Percentiles rank a stretch among this genome's conserved stretches.
Conservation (phyloP, 805 yeast species). For the Scheffersomyces amazonensis region DNA sequence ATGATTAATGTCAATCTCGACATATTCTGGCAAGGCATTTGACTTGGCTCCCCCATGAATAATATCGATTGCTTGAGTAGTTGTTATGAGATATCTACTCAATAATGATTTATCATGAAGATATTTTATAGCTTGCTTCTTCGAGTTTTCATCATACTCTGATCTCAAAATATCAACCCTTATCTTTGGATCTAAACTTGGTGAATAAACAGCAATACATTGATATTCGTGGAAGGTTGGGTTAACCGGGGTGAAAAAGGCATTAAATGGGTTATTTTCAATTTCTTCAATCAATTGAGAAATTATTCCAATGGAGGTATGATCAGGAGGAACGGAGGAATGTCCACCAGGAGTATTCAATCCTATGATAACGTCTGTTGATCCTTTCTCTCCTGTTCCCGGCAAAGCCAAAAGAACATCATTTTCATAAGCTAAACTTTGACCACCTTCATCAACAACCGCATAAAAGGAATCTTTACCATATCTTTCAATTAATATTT, state of each 20-base stretch:
- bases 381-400: conserved; percentile 46
- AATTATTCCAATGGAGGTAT: conserved; percentile 74
- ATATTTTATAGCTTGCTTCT: conserved; percentile 17
- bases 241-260: conserved; percentile 48
- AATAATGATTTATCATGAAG: conserved; percentile 11
- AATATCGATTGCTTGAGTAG: conserved; percentile 49
- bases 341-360: conserved; percentile 74
- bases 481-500: conserved; percentile 47
- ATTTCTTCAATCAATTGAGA: conserved; percentile 54
- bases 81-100: conserved; percentile 34
- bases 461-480: conserved; percentile 62
- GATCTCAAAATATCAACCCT: conserved; percentile 31
- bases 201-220: conserved; percentile 59
- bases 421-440: conserved; percentile 39
- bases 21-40: conserved; percentile 38
- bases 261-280: conserved; percentile 55
- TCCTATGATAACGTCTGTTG: conserved; percentile 45
- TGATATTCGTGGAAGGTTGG: conserved; percentile 59
- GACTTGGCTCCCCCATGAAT: conserved; percentile 46
- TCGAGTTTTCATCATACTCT: conserved; percentile 27
- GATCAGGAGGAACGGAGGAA: conserved; percentile 77
- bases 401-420: conserved; percentile 54
- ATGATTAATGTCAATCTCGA: conserved; percentile 28
- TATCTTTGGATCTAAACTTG: conserved; percentile 18
- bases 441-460: conserved; percentile 63